A percentile compares a stretch with the other conserved stretches of the same genome.
Evolutionary conservation across 2,329 filamentous ascomycete genomes (phyloP).

Genomic region (Cordyceps militaris): DNA sequence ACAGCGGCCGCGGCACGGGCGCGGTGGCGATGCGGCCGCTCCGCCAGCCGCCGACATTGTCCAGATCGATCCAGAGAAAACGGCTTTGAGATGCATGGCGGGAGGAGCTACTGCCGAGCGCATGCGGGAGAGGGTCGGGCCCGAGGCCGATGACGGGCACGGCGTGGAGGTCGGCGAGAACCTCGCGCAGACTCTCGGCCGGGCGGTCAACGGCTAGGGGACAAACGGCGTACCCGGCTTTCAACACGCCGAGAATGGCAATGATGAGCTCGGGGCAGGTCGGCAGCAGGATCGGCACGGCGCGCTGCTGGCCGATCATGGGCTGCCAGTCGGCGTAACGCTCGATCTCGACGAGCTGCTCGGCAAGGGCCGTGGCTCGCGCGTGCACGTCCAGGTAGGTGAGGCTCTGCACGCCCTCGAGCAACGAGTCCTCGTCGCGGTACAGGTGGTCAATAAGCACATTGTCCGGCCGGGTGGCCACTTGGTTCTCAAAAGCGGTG

Average conservation of each 20-base stretch:
- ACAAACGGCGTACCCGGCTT: slow-evolving; percentile 1
- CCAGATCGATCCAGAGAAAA: slow-evolving; percentile 6
- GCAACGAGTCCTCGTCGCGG: background rate
- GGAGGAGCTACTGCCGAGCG: background rate
- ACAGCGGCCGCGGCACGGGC: background rate
- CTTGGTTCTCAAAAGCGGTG: background rate
- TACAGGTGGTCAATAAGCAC: background rate
- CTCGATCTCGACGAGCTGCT: slow-evolving; percentile 1
- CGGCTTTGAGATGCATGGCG: slow-evolving; percentile 18
- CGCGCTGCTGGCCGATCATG: slow-evolving; percentile 3
- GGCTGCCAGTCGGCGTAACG: slow-evolving; percentile 4
- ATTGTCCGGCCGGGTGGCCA: background rate
- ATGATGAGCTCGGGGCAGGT: slow-evolving; percentile 7
- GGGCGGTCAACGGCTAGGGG: background rate
- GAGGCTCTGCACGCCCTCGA: background rate
- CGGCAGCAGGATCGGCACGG: slow-evolving; percentile 8
- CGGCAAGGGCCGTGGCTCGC: background rate
- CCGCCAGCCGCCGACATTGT: background rate
- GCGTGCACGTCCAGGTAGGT: slow-evolving; percentile 1
- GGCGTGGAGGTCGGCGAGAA: background rate
- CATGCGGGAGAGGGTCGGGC: slow-evolving; percentile 15
- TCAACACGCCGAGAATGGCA: slow-evolving; percentile 14
- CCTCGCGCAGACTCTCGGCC: background rate
- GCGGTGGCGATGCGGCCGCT: background rate
- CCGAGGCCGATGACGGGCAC: slow-evolving; percentile 12